These are phyloP conservation scores for Cladosporium sphaerospermum DNA, from an alignment of 2,329 filamentous ascomycete genomes.

Conservation along the genomic window DNA sequence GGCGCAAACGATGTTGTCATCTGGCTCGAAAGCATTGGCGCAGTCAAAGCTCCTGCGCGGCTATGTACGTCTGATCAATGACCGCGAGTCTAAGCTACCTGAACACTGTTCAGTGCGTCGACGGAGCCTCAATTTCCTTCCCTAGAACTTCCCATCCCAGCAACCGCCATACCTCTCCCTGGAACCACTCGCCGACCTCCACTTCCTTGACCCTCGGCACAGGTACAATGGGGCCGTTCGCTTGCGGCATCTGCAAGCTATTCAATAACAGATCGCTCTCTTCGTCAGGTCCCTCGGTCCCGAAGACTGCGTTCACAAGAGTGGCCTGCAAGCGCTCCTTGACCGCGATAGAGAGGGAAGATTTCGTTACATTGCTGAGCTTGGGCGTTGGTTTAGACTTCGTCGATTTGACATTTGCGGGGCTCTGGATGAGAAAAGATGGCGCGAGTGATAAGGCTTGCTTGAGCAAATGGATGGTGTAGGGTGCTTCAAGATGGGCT, in stretches of 20 bases:
- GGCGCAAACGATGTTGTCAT: neutral
- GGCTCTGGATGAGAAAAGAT: constrained; percentile 23
- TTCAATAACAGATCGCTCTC: constrained; percentile 36
- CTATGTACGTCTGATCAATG: no score
- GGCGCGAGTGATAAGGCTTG: constrained; percentile 35
- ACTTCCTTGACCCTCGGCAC: constrained; percentile 34
- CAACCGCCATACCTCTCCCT: constrained; percentile 50
- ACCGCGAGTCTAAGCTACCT: no score
- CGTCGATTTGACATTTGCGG: constrained; percentile 14
- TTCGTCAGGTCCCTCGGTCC: constrained; percentile 24
- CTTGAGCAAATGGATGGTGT: constrained; percentile 37
- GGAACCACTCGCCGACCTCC: constrained; percentile 48
- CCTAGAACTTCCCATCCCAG: constrained; percentile 48
- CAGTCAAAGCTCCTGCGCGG: neutral
- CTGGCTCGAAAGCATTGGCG: neutral
- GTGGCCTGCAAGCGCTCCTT: constrained; percentile 41
- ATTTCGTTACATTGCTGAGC: constrained; percentile 25
- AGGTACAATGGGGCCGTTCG: constrained; percentile 13
- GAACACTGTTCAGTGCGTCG: no score
- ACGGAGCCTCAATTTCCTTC: neutral
- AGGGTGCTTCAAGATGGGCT: constrained; percentile 34
- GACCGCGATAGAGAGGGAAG: constrained; percentile 31
- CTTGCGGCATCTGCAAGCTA: constrained; percentile 36
- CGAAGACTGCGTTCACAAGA: constrained; percentile 40
- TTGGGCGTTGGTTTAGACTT: constrained; percentile 24